Percentiles rank a stretch among this genome's conserved stretches.
These are phyloP conservation scores for Agrostemma githago DNA, from an alignment of 148 eudicot species.

Conservation along the genomic window DNA sequence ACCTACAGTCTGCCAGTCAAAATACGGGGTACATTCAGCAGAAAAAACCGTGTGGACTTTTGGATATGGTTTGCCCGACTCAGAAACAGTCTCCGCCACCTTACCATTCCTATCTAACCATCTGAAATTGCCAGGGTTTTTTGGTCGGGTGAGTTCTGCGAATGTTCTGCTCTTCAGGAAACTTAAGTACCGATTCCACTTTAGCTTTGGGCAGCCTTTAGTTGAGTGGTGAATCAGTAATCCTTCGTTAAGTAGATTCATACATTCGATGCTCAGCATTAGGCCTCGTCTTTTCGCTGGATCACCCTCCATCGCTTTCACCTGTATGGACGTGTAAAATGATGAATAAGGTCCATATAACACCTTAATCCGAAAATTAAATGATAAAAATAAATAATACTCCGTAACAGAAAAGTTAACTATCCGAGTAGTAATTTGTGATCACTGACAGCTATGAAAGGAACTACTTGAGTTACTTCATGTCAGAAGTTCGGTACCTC, in stretches of 20 bases:
- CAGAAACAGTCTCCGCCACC: slow-evolving; percentile 31
- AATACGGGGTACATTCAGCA: slow-evolving; percentile 84
- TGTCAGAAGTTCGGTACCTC: slow-evolving; percentile 44
- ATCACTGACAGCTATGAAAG: background rate
- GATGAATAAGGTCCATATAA: background rate
- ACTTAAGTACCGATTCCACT: slow-evolving; percentile 85
- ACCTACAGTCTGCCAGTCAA: slow-evolving; percentile 98
- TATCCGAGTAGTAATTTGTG: background rate
- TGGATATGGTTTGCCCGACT: slow-evolving; percentile 45
- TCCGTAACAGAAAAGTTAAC: background rate
- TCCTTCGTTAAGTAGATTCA: slow-evolving; percentile 78
- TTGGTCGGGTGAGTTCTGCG: slow-evolving; percentile 69
- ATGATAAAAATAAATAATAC: background rate
- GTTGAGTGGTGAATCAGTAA: slow-evolving; percentile 64
- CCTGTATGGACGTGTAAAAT: slow-evolving; percentile 34
- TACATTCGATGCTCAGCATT: slow-evolving; percentile 71
- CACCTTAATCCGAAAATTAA: background rate
- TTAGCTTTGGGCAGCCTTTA: slow-evolving; percentile 73
- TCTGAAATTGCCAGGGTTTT: slow-evolving; percentile 43
- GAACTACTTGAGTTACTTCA: background rate
- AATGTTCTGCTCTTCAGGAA: slow-evolving; percentile 70
- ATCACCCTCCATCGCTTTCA: slow-evolving; percentile 63
- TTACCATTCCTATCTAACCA: slow-evolving; percentile 39
- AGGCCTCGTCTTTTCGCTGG: slow-evolving; percentile 53
- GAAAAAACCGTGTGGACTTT: slow-evolving; percentile 88